Conservation (phyloP, 768 basidiomycete species). For the Candolleomyces aberdarensis region DNA sequence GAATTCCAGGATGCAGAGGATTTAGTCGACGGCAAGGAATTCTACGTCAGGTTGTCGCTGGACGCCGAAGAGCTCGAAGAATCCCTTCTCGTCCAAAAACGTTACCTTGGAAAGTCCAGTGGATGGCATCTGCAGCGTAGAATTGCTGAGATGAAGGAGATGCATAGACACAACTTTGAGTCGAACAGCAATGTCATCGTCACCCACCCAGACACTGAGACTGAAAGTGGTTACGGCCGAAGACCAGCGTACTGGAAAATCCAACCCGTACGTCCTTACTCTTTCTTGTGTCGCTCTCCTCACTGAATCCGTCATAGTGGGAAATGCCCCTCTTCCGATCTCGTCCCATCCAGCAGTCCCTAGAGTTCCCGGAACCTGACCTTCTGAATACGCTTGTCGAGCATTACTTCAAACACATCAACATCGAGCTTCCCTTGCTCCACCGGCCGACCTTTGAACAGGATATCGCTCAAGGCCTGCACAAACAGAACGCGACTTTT, state of each 20-base stretch:
- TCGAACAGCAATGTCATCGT: constrained; percentile 36
- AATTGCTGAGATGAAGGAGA: too few species aligned
- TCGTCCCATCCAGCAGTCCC: constrained; percentile 10
- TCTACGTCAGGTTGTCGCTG: too few species aligned
- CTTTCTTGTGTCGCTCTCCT: not conserved
- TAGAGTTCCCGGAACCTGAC: constrained; percentile 42
- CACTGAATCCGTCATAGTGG: constrained; percentile 28
- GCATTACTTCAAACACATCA: constrained; percentile 55
- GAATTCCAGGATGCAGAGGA: too few species aligned
- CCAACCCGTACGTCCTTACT: constrained; percentile 17
- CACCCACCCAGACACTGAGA: constrained; percentile 32
- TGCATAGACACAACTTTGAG: too few species aligned
- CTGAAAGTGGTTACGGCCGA: constrained; percentile 37
- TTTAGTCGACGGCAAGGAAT: too few species aligned
- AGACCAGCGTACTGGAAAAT: constrained; percentile 32
- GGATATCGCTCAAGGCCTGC: constrained; percentile 41
- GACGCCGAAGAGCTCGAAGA: too few species aligned
- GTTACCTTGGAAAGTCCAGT: too few species aligned
- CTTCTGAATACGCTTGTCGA: constrained; percentile 48
- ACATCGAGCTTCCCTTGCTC: constrained; percentile 55
- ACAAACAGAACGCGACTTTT: constrained; percentile 49
- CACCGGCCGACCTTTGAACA: constrained; percentile 64
- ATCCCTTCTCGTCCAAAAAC: too few species aligned
- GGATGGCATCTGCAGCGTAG: too few species aligned
- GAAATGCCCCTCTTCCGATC: constrained; percentile 25